phyloP scores from a whole-genome alignment of 257 asterid species.

The Paulownia fortunei region DNA sequence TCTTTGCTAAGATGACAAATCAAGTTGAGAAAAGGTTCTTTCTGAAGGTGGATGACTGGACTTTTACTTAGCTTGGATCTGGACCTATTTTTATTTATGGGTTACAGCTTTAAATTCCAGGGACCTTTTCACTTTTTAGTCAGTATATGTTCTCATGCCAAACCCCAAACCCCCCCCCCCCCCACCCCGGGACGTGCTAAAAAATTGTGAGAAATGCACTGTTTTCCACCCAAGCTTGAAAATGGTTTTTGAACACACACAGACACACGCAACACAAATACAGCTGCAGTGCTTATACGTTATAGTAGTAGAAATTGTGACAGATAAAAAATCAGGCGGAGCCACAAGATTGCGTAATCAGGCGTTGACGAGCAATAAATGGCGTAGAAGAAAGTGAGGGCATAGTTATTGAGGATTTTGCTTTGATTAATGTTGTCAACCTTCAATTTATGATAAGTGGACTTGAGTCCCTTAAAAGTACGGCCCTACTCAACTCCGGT shows the following conservation, averaged over 20 bases:
- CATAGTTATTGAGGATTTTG: neutral
- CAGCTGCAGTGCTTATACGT: neutral
- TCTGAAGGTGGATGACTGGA: slow-evolving; percentile 17
- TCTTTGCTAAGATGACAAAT: neutral
- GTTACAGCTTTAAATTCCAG: slow-evolving; percentile 20
- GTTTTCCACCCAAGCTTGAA: slow-evolving; percentile 22
- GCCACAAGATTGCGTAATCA: neutral
- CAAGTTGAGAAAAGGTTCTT: neutral
- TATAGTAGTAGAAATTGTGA: too few relatives aligned
- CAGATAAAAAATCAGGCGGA: neutral
- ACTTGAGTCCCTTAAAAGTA: slow-evolving; percentile 26
- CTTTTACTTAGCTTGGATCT: slow-evolving; percentile 14
- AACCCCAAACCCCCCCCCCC: too few relatives aligned
- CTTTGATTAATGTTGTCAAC: too few relatives aligned
- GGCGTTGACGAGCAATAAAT: slow-evolving; percentile 7
- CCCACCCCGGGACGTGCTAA: neutral
- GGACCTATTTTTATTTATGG: slow-evolving; percentile 1
- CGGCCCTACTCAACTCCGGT: slow-evolving; percentile 25
- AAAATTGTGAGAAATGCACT: slow-evolving; percentile 3
- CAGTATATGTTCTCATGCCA: neutral
- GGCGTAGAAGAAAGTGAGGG: neutral
- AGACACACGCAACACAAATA: neutral
- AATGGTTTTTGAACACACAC: slow-evolving; percentile 9
- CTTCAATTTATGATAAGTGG: slow-evolving; percentile 38
- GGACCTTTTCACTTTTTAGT: neutral